Evolutionary conservation across 768 basidiomycete species (phyloP), one percentile per base, ranked within the genome.

Genomic region (Mycena pura): DNA sequence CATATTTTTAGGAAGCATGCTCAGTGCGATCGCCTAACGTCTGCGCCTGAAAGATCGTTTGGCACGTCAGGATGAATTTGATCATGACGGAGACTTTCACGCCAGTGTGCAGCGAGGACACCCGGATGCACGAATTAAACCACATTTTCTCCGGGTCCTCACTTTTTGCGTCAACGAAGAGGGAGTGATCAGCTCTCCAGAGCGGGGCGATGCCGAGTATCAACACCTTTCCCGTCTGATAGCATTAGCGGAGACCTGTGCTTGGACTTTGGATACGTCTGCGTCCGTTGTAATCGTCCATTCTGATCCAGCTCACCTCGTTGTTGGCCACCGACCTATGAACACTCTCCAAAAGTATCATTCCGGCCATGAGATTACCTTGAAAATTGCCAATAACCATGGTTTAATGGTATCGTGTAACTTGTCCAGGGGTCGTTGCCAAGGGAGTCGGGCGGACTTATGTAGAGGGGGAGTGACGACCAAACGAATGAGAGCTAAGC

Each of bases 151-250:
- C 72, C 10, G 84, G 79, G 3, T 73, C 70, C 2, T 76, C 67
- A 1, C 73, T 74, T 29, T 84, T 70, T 7, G 78, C 80, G 25
- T 79, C 76, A 54, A 86, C 74, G 60, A 84, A 85, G 74, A 90
- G 91, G 24, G 74, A 63, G 0, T 83, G 78, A 44, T 82, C 80
- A 1, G 80, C 70, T 19, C 90, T 83, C 87, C 88, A 93, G 28
- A 93, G 76, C 0, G 89, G 80, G 9, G 92, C 75, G n/a, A 92
- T 81, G 5, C 84, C 85, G 3, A 93, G 77, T 10, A 91, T 74
- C 9, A 95, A 79, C 14, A 92, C 78, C 64, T 94, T n/a, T 92
- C 38, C 84, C 78, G 63, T 92, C 91, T 0, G 82, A 77, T 4
- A 92, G 75, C 2, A 86, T 83, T 69, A 91, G 88, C 0, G 74